Evolutionary conservation across 768 basidiomycete genomes (phyloP), one percentile per base, ranked within the genome.

Genomic region (Naganishia randhawae): DNA sequence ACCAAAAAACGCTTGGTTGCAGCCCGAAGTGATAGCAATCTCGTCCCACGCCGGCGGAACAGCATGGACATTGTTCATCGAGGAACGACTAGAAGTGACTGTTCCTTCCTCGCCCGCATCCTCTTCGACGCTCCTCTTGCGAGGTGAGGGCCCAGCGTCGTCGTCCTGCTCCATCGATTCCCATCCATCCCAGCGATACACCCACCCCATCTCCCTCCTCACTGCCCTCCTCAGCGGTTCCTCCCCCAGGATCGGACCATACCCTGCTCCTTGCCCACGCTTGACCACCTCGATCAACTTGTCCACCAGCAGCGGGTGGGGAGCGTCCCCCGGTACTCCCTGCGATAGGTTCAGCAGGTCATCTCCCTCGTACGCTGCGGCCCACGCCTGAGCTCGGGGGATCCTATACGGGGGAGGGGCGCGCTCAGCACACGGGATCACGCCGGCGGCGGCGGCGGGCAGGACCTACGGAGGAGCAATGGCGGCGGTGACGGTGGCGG

Each of bases 311-410:
- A 74, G 57, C 1, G 80, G 74, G 2, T 87, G 85, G 0, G 91
- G 90, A 0, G 87, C 85, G 0, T 81, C 82, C 6, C 87, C 86
- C 0, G 91, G 91, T 0, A 86, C 86, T 45, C 91, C 82, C 78
- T 91, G 89, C 1, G 87, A 87, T 82, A 90, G 86, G 72, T 85
- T 84, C n/a, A 91, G 82, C 1, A 90, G 79, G n/a, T 61, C 25
- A 16, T 65, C 54, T 0, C 68, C 48, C 10, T 48, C 27, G 70
- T 79, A 81, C 5, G 50, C 37, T 0, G 50, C 41, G 1, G 66
- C 72, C 80, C 80, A 81, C 29, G 69, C 74, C 70, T 73, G 74
- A 19, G 78, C 78, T 69, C 69, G 71, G 7, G 77, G 78, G 37
- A 79, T 79, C 0, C 77, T 78, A 27, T 1, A 37, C 6, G 35